These are phyloP conservation scores for Trichoderma sp. DNA, from an alignment of 2,329 filamentous ascomycete species.

Conservation along the genomic window DNA sequence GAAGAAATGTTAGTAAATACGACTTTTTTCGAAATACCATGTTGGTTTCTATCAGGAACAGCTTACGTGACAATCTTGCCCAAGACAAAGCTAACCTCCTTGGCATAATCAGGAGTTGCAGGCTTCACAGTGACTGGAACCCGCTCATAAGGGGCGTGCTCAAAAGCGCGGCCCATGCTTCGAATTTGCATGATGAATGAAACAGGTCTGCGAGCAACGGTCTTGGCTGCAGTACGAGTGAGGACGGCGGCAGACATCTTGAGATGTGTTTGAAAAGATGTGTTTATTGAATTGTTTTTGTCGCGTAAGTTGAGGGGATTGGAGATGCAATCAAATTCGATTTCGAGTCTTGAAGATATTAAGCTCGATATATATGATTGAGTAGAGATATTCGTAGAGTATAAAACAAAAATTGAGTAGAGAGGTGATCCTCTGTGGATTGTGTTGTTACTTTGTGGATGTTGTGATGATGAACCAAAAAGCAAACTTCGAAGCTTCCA, in stretches of 20 bases:
- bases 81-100: slow-evolving; percentile 3
- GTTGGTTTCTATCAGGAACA: background rate
- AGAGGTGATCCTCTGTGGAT: slow-evolving; percentile 22
- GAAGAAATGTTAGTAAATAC: background rate
- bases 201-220: slow-evolving; percentile 17
- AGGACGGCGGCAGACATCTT: slow-evolving; percentile 18
- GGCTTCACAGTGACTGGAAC: slow-evolving; percentile 9
- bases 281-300: no score
- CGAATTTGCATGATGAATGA: slow-evolving; percentile 23
- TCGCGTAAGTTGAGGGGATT: background rate
- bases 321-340: background rate
- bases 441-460: slow-evolving; percentile 15
- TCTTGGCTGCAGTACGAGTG: slow-evolving; percentile 13
- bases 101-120: slow-evolving; percentile 13
- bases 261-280: background rate
- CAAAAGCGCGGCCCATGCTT: slow-evolving; percentile 21
- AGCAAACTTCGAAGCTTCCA: background rate
- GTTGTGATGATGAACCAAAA: slow-evolving; percentile 23
- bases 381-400: slow-evolving; percentile 14
- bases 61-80: slow-evolving; percentile 26
- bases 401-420: slow-evolving; percentile 18
- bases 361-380: slow-evolving; percentile 10
- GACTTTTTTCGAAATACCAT: background rate
- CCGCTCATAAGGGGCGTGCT: slow-evolving; percentile 21
- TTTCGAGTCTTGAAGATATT: slow-evolving; percentile 7